Evolutionary conservation across 495 filamentous ascomycete genomes (phyloP).

Genomic region (Penicillium paradoxum): DNA sequence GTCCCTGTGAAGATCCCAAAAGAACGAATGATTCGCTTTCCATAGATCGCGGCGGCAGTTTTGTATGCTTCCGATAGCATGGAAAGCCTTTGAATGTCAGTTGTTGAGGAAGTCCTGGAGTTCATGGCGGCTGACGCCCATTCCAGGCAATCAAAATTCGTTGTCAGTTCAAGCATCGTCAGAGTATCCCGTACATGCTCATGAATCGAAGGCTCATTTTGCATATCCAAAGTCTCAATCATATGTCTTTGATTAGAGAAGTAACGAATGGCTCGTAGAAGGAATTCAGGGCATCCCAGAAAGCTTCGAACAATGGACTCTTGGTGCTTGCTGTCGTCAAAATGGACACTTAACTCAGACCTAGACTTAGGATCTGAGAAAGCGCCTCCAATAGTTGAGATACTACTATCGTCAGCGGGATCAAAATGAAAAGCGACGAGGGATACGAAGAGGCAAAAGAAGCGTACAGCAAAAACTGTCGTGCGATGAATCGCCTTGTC

Average conservation of each 20-base stretch:
- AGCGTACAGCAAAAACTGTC: background rate
- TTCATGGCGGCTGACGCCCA: conserved; percentile 25
- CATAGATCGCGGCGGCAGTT: conserved; percentile 14
- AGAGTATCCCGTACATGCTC: background rate
- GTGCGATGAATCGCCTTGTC: background rate
- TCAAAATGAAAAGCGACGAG: background rate
- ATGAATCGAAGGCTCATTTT: background rate
- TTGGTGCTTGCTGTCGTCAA: background rate
- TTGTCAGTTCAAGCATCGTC: conserved; percentile 9
- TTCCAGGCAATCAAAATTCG: conserved; percentile 12
- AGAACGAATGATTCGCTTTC: conserved; percentile 12
- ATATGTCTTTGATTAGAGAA: conserved; percentile 18
- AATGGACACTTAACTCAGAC: background rate
- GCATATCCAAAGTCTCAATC: background rate
- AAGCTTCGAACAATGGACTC: conserved; percentile 20
- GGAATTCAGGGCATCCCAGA: conserved; percentile 23
- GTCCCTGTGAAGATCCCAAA: background rate
- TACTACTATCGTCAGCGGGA: background rate
- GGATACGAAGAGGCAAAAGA: background rate
- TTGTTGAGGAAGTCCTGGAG: conserved; percentile 22
- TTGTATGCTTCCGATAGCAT: conserved; percentile 15
- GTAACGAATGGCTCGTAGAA: conserved; percentile 17
- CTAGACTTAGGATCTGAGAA: background rate
- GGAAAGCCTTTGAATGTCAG: conserved; percentile 5
- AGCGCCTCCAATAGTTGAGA: background rate